Evolutionary conservation across 192 early-diverging fungal genomes (phyloP).

Genomic region (Backusella mclennaniae): DNA sequence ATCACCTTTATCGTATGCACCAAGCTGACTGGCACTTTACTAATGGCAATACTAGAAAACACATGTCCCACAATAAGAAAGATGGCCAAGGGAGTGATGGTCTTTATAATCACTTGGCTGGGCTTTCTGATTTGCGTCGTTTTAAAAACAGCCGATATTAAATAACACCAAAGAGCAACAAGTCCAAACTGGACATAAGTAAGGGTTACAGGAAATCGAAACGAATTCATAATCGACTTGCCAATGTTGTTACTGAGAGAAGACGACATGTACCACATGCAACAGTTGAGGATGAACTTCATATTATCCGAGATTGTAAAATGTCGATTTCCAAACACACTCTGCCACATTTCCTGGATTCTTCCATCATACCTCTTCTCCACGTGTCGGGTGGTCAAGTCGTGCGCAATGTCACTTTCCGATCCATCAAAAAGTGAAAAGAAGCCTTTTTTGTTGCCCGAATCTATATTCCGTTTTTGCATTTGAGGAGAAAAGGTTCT

Average conservation of each 20-base stretch:
- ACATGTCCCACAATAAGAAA: constrained; percentile 89
- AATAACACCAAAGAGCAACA: constrained; percentile 63
- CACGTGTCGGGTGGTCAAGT: constrained; percentile 10
- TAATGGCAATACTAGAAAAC: constrained; percentile 75
- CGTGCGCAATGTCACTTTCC: background rate
- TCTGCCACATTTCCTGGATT: background rate
- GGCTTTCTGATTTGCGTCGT: constrained; percentile 55
- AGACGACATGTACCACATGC: constrained; percentile 81
- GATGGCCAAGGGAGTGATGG: constrained; percentile 67
- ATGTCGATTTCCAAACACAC: background rate
- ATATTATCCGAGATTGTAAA: constrained; percentile 38
- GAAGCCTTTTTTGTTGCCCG: background rate
- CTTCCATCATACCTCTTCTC: background rate
- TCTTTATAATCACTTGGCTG: constrained; percentile 50
- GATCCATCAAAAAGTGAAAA: background rate
- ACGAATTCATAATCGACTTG: constrained; percentile 77
- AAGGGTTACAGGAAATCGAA: constrained; percentile 79
- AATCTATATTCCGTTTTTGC: background rate
- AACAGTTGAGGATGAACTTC: constrained; percentile 64
- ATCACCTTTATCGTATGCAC: constrained; percentile 89
- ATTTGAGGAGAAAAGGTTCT: background rate
- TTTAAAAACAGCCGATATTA: constrained; percentile 40
- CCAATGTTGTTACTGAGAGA: constrained; percentile 83
- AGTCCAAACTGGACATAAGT: constrained; percentile 84
- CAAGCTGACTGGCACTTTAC: constrained; percentile 76